These are phyloP conservation scores for Pestalotiopsis sp. DNA, from an alignment of 2,329 filamentous ascomycete species.

Conservation along the genomic window DNA sequence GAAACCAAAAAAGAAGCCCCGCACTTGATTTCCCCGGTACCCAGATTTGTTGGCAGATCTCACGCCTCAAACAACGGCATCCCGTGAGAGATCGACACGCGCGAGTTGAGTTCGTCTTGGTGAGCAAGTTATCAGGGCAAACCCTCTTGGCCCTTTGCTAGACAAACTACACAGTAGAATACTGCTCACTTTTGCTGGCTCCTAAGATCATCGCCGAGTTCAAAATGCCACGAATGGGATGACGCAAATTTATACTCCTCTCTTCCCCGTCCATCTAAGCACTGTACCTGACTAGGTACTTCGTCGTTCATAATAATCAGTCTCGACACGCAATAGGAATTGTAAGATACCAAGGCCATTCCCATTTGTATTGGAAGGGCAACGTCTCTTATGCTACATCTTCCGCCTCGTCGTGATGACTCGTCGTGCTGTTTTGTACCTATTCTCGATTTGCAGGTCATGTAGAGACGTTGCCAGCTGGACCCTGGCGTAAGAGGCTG, in stretches of 20 bases:
- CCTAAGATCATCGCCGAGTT: background rate
- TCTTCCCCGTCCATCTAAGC: background rate
- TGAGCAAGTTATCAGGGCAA: background rate
- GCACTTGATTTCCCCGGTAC: background rate
- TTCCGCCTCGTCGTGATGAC: background rate
- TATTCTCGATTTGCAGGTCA: background rate
- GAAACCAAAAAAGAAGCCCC: background rate
- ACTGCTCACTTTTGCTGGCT: too few relatives aligned
- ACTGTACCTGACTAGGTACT: background rate
- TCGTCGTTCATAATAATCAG: background rate
- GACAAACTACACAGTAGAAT: too few relatives aligned
- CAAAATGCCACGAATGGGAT: background rate
- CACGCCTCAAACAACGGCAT: background rate
- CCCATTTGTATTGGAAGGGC: too few relatives aligned
- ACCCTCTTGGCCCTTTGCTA: background rate
- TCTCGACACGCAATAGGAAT: background rate
- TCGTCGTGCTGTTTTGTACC: background rate
- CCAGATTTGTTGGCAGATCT: constrained; percentile 8
- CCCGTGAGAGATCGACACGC: constrained; percentile 1
- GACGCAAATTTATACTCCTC: background rate
- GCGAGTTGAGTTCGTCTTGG: background rate
- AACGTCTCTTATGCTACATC: background rate
- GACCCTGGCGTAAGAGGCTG: background rate
- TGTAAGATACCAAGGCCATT: too few relatives aligned
- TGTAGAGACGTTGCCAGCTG: background rate